Conservation (phyloP, 192 early-diverging fungal species). For the Spinellus fusiger region DNA sequence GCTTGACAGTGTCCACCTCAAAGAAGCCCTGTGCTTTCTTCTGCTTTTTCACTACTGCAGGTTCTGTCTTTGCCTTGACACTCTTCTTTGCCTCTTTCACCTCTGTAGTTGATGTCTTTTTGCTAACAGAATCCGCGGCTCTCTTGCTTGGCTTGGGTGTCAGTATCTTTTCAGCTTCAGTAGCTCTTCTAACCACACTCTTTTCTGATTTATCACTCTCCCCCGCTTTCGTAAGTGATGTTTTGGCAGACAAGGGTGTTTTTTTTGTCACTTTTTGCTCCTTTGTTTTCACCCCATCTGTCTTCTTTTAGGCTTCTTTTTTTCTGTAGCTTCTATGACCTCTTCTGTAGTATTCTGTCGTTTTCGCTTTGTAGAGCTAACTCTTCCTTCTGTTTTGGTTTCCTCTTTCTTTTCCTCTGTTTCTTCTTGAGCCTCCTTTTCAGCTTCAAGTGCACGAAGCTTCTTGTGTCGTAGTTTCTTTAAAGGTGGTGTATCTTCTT, state of each 20-base stretch:
- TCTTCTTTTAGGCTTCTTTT: conserved; percentile 20
- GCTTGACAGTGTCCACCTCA: conserved; percentile 16
- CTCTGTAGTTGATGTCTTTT: conserved; percentile 14
- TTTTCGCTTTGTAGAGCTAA: neutral
- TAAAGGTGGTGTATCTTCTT: conserved; percentile 32
- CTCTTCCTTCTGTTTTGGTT: neutral
- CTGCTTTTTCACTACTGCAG: conserved; percentile 23
- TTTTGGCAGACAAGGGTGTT: too few species aligned
- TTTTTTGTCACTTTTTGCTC: too few species aligned
- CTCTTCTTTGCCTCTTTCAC: conserved; percentile 7
- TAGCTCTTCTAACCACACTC: neutral
- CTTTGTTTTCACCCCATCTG: too few species aligned
- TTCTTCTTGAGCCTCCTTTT: conserved; percentile 17
- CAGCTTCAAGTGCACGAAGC: conserved; percentile 5
- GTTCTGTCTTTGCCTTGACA: conserved; percentile 1
- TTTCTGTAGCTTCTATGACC: conserved; percentile 19
- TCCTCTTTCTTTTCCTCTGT: conserved; percentile 11
- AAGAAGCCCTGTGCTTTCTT: conserved; percentile 36
- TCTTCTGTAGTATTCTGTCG: neutral
- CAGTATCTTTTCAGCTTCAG: neutral
- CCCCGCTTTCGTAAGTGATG: too few species aligned
- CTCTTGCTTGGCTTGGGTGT: neutral
- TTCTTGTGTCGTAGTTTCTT: conserved; percentile 11
- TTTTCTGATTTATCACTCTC: neutral
- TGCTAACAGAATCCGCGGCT: neutral